Conservation (phyloP, 2,329 filamentous ascomycete species). For the Trichoderma pleuroti region DNA sequence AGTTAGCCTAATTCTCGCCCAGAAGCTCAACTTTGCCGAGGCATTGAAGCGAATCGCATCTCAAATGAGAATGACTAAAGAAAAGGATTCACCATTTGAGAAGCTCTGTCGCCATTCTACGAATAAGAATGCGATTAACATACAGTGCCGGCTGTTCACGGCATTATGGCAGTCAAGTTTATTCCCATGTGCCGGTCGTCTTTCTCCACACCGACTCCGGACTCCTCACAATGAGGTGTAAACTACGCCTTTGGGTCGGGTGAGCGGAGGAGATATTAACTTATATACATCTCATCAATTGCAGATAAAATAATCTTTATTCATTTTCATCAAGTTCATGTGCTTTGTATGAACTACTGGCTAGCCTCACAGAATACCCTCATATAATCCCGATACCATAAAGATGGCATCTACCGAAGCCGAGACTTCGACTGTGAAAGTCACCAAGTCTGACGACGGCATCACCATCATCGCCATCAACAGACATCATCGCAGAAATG, state of each 20-base stretch:
- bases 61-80: neutral
- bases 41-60: neutral
- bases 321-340: neutral
- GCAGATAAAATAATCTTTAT: neutral
- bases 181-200: neutral
- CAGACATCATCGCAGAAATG: constrained; percentile 49
- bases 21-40: neutral
- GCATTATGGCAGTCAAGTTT: neutral
- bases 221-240: neutral
- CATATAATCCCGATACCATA: no score
- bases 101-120: neutral
- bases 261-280: neutral
- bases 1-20: neutral
- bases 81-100: neutral
- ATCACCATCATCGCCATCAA: constrained; percentile 56
- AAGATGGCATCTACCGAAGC: neutral
- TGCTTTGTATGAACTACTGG: neutral
- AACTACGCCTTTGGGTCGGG: constrained; percentile 6
- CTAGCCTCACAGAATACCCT: neutral
- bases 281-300: neutral
- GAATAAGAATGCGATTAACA: neutral
- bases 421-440: constrained; percentile 22
- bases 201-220: neutral
- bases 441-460: constrained; percentile 32
- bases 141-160: constrained; percentile 2